Conservation (phyloP, 345 rosid species). For the Syzygium grande region DNA sequence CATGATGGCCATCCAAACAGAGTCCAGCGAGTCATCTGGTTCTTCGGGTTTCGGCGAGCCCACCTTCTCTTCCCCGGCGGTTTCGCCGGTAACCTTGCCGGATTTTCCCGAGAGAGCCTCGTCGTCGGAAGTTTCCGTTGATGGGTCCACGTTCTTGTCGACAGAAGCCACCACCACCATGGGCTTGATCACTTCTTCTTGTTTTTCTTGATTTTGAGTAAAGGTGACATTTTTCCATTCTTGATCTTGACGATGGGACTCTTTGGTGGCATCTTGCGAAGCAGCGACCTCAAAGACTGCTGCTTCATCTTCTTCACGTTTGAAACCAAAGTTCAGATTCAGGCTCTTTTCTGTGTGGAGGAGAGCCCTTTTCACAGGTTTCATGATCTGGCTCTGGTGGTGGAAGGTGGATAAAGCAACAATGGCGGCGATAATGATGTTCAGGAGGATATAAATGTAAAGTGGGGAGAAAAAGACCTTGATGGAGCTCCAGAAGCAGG, state of each 20-base stretch:
- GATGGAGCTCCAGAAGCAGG: slow-evolving; percentile 18
- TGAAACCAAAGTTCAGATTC: not conserved
- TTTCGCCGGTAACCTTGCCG: not conserved
- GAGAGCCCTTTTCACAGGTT: not conserved
- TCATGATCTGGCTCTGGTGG: slow-evolving; percentile 1
- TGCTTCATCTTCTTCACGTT: not conserved
- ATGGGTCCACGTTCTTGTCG: not conserved
- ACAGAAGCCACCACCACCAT: not conserved
- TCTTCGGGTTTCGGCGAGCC: not conserved
- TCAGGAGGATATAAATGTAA: slow-evolving; percentile 37
- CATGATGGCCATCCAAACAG: slow-evolving; percentile 36
- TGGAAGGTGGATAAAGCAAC: slow-evolving; percentile 23
- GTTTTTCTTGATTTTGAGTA: not conserved
- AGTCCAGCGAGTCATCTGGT: slow-evolving; percentile 21
- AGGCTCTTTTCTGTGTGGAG: not conserved
- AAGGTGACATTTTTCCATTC: not conserved
- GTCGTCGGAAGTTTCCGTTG: not conserved
- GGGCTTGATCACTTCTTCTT: not conserved
- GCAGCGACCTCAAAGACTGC: not conserved
- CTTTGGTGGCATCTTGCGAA: not conserved
- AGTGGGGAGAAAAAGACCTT: slow-evolving; percentile 31
- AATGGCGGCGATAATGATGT: slow-evolving; percentile 38
- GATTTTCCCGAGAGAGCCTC: not conserved
- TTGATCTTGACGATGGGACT: not conserved
- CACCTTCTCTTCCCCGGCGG: slow-evolving; percentile 2